Conservation (phyloP, 2,329 filamentous ascomycete species). For the Penicillium sp. region DNA sequence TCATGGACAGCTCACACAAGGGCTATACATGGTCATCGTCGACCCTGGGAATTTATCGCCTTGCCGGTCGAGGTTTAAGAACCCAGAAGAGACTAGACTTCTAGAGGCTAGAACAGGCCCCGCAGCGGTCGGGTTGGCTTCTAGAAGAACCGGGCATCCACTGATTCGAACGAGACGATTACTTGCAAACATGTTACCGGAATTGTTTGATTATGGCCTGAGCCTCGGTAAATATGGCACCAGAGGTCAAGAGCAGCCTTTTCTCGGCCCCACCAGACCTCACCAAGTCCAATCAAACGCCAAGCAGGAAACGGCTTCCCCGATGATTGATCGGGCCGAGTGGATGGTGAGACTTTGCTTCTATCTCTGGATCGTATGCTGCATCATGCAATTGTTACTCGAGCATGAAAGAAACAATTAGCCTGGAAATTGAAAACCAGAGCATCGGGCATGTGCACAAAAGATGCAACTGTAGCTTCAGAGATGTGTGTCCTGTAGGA, state of each 20-base stretch:
- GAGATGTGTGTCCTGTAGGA: too few relatives aligned
- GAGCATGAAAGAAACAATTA: too few relatives aligned
- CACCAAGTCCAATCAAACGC: not conserved
- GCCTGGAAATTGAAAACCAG: too few relatives aligned
- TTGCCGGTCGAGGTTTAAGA: not conserved
- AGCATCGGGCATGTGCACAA: too few relatives aligned
- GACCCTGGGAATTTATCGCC: not conserved
- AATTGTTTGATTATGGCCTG: not conserved
- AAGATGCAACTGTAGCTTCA: too few relatives aligned
- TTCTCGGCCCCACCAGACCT: not conserved
- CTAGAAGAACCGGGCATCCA: not conserved
- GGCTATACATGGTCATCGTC: too few relatives aligned
- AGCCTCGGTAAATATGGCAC: constrained; percentile 11
- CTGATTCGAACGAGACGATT: not conserved
- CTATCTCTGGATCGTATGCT: not conserved
- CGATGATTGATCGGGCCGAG: not conserved
- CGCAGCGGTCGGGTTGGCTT: not conserved
- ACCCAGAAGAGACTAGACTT: not conserved
- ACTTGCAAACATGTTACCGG: not conserved
- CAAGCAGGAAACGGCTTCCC: not conserved
- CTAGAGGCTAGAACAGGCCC: not conserved
- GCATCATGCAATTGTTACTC: not conserved
- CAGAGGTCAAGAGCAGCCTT: too few relatives aligned
- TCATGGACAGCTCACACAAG: too few relatives aligned
- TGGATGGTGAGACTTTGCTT: not conserved